These are phyloP conservation scores for Penicillium sp. DNA, from an alignment of 2,329 filamentous ascomycete species.

Conservation along the genomic window DNA sequence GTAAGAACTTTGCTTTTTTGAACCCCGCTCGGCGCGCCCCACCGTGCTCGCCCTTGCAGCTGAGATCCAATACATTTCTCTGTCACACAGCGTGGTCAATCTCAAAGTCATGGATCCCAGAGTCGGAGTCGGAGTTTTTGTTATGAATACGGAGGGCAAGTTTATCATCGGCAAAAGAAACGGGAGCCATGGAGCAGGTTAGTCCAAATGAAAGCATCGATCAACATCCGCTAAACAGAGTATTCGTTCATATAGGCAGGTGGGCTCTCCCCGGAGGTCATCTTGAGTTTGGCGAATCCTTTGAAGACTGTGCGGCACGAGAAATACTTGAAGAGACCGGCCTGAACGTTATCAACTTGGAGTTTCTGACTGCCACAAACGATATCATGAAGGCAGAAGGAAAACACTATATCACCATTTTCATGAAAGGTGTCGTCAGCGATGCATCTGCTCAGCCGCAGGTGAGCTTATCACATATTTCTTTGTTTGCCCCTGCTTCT, in stretches of 20 bases:
- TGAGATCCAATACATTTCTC: not conserved
- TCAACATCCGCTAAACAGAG: not conserved
- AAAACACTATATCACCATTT: conserved; percentile 75
- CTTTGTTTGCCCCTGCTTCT: not conserved
- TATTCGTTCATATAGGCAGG: conserved; percentile 45
- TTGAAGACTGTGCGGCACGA: conserved; percentile 62
- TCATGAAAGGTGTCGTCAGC: conserved; percentile 56
- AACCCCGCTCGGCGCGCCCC: not conserved
- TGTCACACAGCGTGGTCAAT: not conserved
- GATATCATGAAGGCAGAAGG: conserved; percentile 59
- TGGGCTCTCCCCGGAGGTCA: conserved; percentile 74
- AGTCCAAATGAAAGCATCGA: not conserved
- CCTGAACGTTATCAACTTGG: conserved; percentile 53
- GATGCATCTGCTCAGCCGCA: conserved; percentile 52
- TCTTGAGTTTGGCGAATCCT: conserved; percentile 66
- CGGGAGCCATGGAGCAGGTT: conserved; percentile 50
- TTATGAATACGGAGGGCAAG: conserved; percentile 42
- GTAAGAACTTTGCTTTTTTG: not conserved
- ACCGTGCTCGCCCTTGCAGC: not conserved
- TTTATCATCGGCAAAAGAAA: conserved; percentile 51
- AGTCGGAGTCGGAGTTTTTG: conserved; percentile 52
- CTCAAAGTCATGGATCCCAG: conserved; percentile 24
- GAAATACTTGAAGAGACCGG: conserved; percentile 72
- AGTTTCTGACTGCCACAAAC: conserved; percentile 64
- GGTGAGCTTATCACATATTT: conserved; percentile 43